A percentile compares a stretch with the other conserved stretches of the same genome.
These are phyloP conservation scores for Debaryomycetaceae sp. DNA, from an alignment of 1,139 yeast genomes.

Conservation along the genomic window DNA sequence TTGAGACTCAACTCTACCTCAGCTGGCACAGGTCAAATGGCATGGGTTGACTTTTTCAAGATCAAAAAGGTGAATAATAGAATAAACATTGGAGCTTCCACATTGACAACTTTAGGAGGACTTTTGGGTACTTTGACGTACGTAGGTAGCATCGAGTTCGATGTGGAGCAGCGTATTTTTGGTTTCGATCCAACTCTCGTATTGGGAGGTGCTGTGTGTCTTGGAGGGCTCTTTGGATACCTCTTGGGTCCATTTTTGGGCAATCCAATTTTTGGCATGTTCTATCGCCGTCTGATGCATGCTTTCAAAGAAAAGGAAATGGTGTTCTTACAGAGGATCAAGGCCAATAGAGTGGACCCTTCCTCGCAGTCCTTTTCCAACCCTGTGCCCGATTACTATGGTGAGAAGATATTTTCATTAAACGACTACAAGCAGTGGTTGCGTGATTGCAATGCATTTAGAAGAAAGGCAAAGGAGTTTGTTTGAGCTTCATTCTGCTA, in stretches of 20 bases:
- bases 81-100: conserved; percentile 65
- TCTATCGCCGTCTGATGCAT: conserved; percentile 45
- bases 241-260: conserved; percentile 85
- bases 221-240: conserved; percentile 77
- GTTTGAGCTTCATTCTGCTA: conserved; percentile 31
- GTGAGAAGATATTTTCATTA: conserved; percentile 87
- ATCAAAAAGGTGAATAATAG: conserved; percentile 74
- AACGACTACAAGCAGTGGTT: conserved; percentile 92
- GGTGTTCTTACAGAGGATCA: conserved; percentile 69
- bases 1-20: conserved; percentile 24
- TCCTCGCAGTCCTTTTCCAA: conserved; percentile 87
- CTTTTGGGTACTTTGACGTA: conserved; percentile 71
- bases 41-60: conserved; percentile 78
- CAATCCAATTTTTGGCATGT: conserved; percentile 57
- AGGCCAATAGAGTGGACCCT: conserved; percentile 84
- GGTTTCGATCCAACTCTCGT: conserved; percentile 88
- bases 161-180: conserved; percentile 74
- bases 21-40: conserved; percentile 20
- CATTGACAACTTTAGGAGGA: conserved; percentile 65
- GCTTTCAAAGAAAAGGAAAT: conserved; percentile 62
- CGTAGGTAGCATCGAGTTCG: conserved; percentile 77
- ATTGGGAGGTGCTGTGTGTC: conserved; percentile 60
- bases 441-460: conserved; percentile 88
- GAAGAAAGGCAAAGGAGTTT: conserved; percentile 80
- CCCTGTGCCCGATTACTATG: conserved; percentile 97